A percentile compares a stretch with the other conserved stretches of the same genome.
Evolutionary conservation across 2,329 filamentous ascomycete genomes (phyloP).

Genomic region (Nemania diffusa): DNA sequence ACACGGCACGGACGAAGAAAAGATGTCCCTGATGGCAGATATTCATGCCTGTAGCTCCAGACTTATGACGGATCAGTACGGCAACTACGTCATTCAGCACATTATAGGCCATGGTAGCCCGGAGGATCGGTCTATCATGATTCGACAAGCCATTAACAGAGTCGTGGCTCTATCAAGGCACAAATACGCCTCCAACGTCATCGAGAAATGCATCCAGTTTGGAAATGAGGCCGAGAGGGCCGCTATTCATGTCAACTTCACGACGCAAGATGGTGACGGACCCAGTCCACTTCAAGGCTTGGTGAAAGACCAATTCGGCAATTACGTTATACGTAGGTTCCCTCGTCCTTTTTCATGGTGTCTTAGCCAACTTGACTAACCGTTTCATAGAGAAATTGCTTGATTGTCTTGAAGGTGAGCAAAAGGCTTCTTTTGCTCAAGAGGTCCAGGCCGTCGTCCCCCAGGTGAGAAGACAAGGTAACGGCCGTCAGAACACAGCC

Average conservation of each 20-base stretch:
- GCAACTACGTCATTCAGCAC: constrained; percentile 96
- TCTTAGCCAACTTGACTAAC: constrained; percentile 38
- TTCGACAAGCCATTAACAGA: constrained; percentile 76
- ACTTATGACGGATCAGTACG: constrained; percentile 87
- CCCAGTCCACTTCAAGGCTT: constrained; percentile 77
- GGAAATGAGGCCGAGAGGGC: constrained; percentile 76
- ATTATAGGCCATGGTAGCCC: constrained; percentile 82
- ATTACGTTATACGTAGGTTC: constrained; percentile 93
- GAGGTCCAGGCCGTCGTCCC: constrained; percentile 72
- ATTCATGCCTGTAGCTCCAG: constrained; percentile 76
- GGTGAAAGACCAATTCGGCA: constrained; percentile 92
- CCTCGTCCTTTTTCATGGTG: neutral
- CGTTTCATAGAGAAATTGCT: constrained; percentile 79
- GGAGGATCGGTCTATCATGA: constrained; percentile 77
- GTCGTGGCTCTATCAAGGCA: constrained; percentile 85
- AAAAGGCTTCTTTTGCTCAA: constrained; percentile 63
- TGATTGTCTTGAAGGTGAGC: constrained; percentile 66
- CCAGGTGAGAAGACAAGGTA: constrained; percentile 70
- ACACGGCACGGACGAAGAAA: constrained; percentile 77
- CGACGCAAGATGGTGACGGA: constrained; percentile 69
- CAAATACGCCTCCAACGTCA: constrained; percentile 97
- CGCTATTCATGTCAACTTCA: constrained; percentile 73
- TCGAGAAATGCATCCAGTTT: constrained; percentile 87
- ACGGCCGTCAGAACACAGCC: constrained; percentile 72
- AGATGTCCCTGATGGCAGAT: constrained; percentile 78